Conservation (phyloP, 345 rosid genomes). For the Cardiospermum halicacabum region DNA sequence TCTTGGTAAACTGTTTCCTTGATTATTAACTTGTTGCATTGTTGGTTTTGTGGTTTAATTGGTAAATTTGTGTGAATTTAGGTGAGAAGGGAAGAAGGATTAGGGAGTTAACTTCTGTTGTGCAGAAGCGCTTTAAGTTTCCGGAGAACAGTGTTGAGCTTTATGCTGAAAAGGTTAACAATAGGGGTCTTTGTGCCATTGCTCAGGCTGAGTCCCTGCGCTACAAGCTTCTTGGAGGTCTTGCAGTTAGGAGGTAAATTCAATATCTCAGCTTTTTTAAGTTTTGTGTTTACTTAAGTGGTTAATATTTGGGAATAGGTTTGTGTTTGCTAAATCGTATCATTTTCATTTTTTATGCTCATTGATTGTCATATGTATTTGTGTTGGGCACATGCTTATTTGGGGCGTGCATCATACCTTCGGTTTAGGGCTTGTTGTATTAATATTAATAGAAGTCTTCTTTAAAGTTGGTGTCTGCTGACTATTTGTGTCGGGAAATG, state of each 20-base stretch:
- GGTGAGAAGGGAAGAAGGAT: slow-evolving; percentile 90
- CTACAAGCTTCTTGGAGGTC: slow-evolving; percentile 87
- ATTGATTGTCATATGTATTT: background rate
- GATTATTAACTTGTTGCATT: background rate
- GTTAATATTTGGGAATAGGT: background rate
- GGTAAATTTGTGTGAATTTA: slow-evolving; percentile 5
- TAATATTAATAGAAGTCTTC: slow-evolving; percentile 20
- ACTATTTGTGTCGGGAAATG: slow-evolving; percentile 37
- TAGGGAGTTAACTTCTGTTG: slow-evolving; percentile 74
- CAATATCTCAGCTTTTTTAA: background rate
- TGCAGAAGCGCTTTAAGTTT: slow-evolving; percentile 68
- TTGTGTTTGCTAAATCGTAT: background rate
- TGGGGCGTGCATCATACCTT: too few relatives aligned
- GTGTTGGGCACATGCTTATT: background rate
- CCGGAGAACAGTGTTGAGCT: slow-evolving; percentile 75
- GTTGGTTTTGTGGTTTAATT: background rate
- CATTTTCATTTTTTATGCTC: background rate
- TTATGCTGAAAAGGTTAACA: slow-evolving; percentile 70
- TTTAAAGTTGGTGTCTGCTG: slow-evolving; percentile 26
- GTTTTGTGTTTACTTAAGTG: background rate
- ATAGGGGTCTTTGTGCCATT: slow-evolving; percentile 85
- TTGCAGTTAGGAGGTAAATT: slow-evolving; percentile 71
- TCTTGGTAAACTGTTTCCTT: slow-evolving; percentile 41
- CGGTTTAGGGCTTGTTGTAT: too few relatives aligned
- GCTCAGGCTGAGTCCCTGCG: slow-evolving; percentile 93